Conservation (phyloP, 2,329 filamentous ascomycete genomes). For the Triangularia setosa region DNA sequence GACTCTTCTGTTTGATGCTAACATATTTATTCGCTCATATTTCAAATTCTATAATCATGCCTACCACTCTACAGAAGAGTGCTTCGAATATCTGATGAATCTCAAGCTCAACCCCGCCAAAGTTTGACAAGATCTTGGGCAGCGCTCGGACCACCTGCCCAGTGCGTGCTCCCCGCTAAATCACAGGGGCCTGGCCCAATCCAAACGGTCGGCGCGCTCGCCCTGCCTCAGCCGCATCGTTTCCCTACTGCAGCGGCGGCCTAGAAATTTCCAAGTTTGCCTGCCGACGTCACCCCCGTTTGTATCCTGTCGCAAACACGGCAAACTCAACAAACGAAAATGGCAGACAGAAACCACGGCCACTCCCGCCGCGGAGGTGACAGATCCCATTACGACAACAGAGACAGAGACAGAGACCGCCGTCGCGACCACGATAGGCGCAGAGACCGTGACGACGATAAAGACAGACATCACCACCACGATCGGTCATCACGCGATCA, state of each 20-base stretch:
- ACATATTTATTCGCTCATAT: neutral
- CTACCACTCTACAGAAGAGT: no score
- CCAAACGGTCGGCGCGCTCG: neutral
- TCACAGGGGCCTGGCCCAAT: conserved; percentile 4
- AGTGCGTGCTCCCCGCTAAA: neutral
- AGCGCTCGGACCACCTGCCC: neutral
- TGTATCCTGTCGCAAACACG: neutral
- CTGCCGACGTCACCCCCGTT: conserved; percentile 14
- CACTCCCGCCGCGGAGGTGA: conserved; percentile 18
- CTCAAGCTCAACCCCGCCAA: neutral
- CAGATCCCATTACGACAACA: conserved; percentile 15
- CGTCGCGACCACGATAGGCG: conserved; percentile 12
- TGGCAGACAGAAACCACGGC: conserved; percentile 20
- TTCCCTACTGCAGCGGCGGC: neutral
- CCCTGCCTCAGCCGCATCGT: conserved; percentile 16
- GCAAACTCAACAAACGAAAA: neutral
- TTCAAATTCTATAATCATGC: no score
- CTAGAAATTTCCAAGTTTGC: conserved; percentile 11
- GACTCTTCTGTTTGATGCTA: neutral
- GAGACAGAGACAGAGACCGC: conserved; percentile 18
- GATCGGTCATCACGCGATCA: conserved; percentile 4
- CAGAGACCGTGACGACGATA: conserved; percentile 11
- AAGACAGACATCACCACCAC: neutral
- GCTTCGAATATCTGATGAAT: neutral
- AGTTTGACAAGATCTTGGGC: neutral